phyloP scores from a whole-genome alignment of 495 filamentous ascomycete genomes.

The Jackrogersella minutella region DNA sequence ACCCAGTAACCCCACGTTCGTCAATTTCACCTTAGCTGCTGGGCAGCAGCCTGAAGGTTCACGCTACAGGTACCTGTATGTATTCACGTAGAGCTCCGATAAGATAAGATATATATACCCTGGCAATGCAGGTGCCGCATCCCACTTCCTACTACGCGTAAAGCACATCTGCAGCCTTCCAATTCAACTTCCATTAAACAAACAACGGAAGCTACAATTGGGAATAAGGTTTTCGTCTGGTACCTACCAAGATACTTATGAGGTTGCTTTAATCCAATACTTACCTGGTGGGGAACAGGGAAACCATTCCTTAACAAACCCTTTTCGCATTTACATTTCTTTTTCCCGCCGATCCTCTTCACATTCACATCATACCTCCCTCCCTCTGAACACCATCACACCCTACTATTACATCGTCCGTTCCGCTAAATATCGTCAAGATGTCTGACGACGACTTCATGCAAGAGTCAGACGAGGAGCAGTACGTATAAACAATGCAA shows the following conservation, averaged over 20 bases:
- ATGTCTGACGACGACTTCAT: constrained; percentile 99
- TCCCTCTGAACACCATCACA: neutral
- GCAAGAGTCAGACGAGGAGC: constrained; percentile 95
- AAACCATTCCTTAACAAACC: neutral
- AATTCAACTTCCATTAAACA: neutral
- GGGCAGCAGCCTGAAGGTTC: too few species aligned
- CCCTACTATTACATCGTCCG: neutral
- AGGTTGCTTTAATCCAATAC: too few species aligned
- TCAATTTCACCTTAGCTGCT: too few species aligned
- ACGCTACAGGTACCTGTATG: too few species aligned
- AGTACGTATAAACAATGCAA: too few species aligned
- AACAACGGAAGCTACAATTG: neutral
- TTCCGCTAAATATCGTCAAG: constrained; percentile 36
- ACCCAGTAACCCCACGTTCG: neutral
- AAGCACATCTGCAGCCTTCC: neutral
- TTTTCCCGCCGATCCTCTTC: too few species aligned
- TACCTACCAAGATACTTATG: too few species aligned
- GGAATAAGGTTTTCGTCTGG: too few species aligned
- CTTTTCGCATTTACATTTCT: neutral
- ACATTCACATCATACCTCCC: neutral
- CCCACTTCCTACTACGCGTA: too few species aligned
- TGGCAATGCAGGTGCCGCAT: neutral
- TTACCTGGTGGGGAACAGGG: neutral
- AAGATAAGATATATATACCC: neutral
- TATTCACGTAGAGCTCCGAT: constrained; percentile 11